These are phyloP conservation scores for Stephanodiscus triporus DNA, from an alignment of 108 stramenopile species.

Conservation along the genomic window DNA sequence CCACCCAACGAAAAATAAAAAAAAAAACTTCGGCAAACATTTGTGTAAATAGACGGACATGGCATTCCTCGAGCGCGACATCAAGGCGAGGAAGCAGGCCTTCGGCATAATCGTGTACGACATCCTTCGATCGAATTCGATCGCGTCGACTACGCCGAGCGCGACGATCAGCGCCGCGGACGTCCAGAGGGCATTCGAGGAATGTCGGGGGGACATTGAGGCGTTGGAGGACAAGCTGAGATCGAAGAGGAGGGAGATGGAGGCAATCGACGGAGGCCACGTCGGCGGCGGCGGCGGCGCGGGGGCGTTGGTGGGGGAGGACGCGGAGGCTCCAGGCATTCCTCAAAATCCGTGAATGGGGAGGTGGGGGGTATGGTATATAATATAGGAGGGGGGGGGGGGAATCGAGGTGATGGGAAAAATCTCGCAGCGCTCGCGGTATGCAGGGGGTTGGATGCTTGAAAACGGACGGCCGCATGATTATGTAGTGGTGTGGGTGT, in stretches of 20 bases:
- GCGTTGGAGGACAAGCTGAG: conserved; percentile 35
- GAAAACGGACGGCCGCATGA: no score
- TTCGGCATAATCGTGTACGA: conserved; percentile 88
- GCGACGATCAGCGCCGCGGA: no score
- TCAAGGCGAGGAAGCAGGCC: conserved; percentile 81
- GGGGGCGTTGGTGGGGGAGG: conserved; percentile 7
- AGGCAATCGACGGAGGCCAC: conserved; percentile 25
- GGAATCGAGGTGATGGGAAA: no score
- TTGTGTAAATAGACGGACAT: conserved; percentile 85
- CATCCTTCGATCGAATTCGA: conserved; percentile 55
- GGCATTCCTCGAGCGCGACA: conserved; percentile 87
- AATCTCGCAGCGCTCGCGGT: no score
- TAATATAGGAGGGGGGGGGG: no score
- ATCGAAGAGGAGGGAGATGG: conserved; percentile 41
- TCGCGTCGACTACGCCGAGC: no score
- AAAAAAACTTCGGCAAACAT: no score
- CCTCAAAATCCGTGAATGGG: not conserved
- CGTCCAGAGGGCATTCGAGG: conserved; percentile 46
- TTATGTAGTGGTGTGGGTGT: no score
- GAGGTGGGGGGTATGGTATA: no score
- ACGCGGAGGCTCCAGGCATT: not conserved
- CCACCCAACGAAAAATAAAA: not conserved
- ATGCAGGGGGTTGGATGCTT: no score
- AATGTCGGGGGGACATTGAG: conserved; percentile 33
- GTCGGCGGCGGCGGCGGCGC: conserved; percentile 10